Percentiles rank a stretch among this genome's conserved stretches.
phyloP scores from a whole-genome alignment of 1,284 basidiomycete genomes.

The Sporisorium sorghi region DNA sequence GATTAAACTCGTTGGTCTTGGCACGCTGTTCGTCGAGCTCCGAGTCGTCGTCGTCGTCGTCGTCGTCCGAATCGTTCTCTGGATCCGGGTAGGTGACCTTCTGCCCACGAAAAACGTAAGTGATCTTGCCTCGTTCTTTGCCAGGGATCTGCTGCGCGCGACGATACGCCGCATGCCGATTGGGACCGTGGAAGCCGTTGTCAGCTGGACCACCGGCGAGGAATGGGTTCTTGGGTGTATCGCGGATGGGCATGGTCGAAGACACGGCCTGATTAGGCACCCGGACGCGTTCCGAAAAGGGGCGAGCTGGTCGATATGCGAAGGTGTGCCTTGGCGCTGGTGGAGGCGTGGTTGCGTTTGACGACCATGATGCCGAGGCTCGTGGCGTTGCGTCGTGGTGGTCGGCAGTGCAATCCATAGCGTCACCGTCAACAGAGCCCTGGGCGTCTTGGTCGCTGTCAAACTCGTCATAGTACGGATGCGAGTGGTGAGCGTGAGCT shows the following conservation, averaged over 20 bases:
- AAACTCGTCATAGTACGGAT: constrained; percentile 30
- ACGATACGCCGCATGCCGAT: constrained; percentile 29
- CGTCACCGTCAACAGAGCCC: constrained; percentile 26
- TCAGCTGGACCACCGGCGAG: constrained; percentile 66
- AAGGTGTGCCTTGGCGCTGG: background rate
- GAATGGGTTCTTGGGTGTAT: constrained; percentile 64
- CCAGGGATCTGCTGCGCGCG: constrained; percentile 40
- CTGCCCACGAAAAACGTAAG: constrained; percentile 62
- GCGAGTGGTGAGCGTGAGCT: constrained; percentile 8
- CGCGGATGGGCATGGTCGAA: constrained; percentile 43
- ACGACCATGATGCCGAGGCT: constrained; percentile 20
- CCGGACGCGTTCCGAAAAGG: constrained; percentile 23
- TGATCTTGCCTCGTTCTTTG: constrained; percentile 50
- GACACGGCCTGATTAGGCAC: constrained; percentile 31
- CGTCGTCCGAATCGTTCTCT: constrained; percentile 55
- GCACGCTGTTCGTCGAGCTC: constrained; percentile 22
- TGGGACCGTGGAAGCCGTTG: constrained; percentile 55
- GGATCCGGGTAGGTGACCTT: constrained; percentile 56
- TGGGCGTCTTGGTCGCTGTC: constrained; percentile 46
- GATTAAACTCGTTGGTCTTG: constrained; percentile 32
- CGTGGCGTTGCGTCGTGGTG: constrained; percentile 15
- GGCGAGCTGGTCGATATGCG: constrained; percentile 25
- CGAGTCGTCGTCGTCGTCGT: constrained; percentile 49
- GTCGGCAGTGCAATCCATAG: background rate
- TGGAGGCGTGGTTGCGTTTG: constrained; percentile 18